Evolutionary conservation across 2,329 filamentous ascomycete species (phyloP).

Genomic region (Tolypocladium amazonense): DNA sequence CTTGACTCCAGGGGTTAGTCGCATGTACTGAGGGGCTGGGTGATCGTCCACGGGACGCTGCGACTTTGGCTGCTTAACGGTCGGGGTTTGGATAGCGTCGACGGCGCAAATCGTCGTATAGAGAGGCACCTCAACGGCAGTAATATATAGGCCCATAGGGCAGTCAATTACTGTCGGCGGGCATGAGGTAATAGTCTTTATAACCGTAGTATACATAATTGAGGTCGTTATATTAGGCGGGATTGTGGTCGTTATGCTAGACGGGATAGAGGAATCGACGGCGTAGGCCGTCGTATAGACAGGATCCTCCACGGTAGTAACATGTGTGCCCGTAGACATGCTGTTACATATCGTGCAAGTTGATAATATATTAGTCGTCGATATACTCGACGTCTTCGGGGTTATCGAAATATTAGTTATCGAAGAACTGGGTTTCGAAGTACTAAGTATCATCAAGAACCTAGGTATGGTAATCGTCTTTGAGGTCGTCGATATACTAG

Average conservation of each 20-base stretch:
- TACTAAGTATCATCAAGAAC: neutral
- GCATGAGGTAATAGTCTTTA: neutral
- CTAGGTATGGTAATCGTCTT: neutral
- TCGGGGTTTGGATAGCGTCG: neutral
- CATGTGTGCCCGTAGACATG: neutral
- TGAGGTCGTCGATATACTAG: neutral
- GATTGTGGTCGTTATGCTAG: neutral
- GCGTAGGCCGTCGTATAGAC: neutral
- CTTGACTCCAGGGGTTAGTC: too few relatives aligned
- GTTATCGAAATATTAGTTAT: neutral
- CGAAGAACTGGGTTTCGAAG: neutral
- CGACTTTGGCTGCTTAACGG: neutral
- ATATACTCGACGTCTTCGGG: neutral
- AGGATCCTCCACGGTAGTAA: neutral
- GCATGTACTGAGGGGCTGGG: too few relatives aligned
- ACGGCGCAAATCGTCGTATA: neutral
- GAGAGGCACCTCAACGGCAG: neutral
- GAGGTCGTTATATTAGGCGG: neutral
- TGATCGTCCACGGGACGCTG: neutral
- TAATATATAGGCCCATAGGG: neutral
- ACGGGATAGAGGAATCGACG: neutral
- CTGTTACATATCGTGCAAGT: neutral
- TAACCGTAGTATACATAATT: neutral
- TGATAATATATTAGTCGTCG: neutral
- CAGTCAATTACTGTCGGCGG: neutral